phyloP scores from a whole-genome alignment of 2,329 filamentous ascomycete species.

The Diaporthe citri region DNA sequence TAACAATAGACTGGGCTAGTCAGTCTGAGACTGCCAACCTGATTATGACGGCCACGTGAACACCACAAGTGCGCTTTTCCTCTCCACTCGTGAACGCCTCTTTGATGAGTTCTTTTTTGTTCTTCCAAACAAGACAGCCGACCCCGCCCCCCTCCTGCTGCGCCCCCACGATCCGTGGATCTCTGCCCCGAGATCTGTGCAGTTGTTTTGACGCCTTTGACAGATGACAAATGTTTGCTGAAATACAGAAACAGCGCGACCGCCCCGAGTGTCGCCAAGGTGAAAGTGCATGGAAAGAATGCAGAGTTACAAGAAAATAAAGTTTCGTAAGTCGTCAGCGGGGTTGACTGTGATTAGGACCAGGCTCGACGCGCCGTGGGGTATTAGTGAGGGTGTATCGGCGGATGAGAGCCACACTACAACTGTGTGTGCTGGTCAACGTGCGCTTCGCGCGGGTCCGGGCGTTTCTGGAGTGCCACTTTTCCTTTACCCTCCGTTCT shows the following conservation, averaged over 20 bases:
- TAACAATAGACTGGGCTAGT: conserved; percentile 22
- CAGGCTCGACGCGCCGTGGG: not conserved
- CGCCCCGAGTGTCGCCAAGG: not conserved
- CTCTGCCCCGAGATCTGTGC: conserved; percentile 23
- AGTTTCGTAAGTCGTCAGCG: conserved; percentile 31
- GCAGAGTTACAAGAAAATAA: conserved; percentile 30
- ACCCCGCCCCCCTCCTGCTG: conserved; percentile 21
- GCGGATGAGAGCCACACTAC: not conserved
- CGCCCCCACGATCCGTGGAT: conserved; percentile 17
- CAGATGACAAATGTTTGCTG: conserved; percentile 23
- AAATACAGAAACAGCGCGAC: conserved; percentile 7
- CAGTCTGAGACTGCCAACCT: conserved; percentile 16
- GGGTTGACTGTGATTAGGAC: conserved; percentile 4
- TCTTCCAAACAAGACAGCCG: conserved; percentile 27
- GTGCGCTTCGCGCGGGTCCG: not conserved
- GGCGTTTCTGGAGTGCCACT: not conserved
- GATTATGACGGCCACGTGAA: conserved; percentile 27
- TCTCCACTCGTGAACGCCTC: conserved; percentile 27
- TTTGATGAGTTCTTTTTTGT: conserved; percentile 29
- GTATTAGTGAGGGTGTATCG: conserved; percentile 13
- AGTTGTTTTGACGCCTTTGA: conserved; percentile 21
- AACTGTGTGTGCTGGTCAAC: not conserved
- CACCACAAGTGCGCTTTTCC: conserved; percentile 19
- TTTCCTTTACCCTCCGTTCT: not conserved
- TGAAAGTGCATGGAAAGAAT: conserved; percentile 8